phyloP scores from a whole-genome alignment of 768 basidiomycete genomes.

The Leccinum arenicola region DNA sequence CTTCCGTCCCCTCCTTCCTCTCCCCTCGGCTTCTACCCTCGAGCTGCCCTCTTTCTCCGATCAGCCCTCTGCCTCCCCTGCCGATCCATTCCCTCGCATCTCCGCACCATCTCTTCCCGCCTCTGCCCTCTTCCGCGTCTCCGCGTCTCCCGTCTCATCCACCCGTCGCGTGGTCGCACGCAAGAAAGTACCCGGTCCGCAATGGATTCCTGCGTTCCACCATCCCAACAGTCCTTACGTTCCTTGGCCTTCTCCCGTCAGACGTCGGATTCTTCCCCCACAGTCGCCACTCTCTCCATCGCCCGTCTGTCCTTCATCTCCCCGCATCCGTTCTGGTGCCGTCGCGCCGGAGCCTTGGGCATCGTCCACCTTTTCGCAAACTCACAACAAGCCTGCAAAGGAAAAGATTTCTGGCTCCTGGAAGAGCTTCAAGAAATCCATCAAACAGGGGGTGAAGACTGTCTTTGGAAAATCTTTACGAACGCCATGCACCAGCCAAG shows the following conservation, averaged over 20 bases:
- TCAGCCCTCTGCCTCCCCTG: constrained; percentile 16
- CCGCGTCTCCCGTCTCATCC: constrained; percentile 17
- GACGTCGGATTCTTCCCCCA: constrained; percentile 41
- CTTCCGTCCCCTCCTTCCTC: constrained; percentile 33
- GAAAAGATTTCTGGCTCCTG: constrained; percentile 26
- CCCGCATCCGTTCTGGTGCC: constrained; percentile 37
- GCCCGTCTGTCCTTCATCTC: constrained; percentile 35
- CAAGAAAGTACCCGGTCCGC: constrained; percentile 25
- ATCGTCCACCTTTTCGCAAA: constrained; percentile 20
- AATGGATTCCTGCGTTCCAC: constrained; percentile 38
- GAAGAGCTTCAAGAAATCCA: constrained; percentile 33
- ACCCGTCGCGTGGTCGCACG: constrained; percentile 7
- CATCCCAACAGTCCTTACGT: constrained; percentile 58
- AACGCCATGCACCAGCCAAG: constrained; percentile 7
- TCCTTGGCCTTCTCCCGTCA: constrained; percentile 45
- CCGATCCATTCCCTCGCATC: constrained; percentile 7
- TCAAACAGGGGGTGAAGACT: constrained; percentile 22
- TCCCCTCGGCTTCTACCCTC: constrained; percentile 38
- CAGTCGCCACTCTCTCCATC: constrained; percentile 32
- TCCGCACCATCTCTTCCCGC: constrained; percentile 14
- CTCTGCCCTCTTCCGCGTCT: constrained; percentile 16
- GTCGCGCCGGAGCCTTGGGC: constrained; percentile 42
- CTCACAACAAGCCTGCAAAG: constrained; percentile 19
- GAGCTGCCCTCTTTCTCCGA: constrained; percentile 37
- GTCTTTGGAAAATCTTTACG: constrained; percentile 13